A percentile compares a stretch with the other conserved stretches of the same genome.
Evolutionary conservation across 768 basidiomycete species (phyloP).

Genomic region (Auricularia heimuer): DNA sequence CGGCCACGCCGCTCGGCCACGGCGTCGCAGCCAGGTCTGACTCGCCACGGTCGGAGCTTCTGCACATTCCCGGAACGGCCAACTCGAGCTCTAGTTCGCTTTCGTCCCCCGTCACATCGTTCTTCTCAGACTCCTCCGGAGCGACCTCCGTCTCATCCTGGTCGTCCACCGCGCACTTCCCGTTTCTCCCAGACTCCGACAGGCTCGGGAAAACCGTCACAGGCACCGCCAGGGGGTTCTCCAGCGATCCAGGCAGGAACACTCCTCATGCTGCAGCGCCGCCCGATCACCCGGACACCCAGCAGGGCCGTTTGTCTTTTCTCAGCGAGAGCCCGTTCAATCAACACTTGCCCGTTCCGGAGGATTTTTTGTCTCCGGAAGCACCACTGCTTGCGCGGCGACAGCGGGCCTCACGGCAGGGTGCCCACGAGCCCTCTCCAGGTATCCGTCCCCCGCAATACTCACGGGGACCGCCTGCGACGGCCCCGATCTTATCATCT

Average conservation of each 20-base stretch:
- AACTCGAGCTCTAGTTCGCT: background rate
- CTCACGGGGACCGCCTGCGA: background rate
- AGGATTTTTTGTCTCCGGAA: background rate
- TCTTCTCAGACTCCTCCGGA: conserved; percentile 9
- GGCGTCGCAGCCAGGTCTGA: background rate
- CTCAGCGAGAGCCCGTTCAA: background rate
- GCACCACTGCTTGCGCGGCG: background rate
- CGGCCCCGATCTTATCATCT: background rate
- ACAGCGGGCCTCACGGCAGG: background rate
- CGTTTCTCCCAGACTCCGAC: background rate
- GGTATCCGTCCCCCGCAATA: background rate
- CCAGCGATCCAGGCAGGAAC: background rate
- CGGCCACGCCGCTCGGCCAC: background rate
- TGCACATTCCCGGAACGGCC: background rate
- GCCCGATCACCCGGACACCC: background rate
- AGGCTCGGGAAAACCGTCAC: background rate
- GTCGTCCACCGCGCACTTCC: background rate
- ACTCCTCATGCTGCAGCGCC: background rate
- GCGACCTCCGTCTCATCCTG: conserved; percentile 8
- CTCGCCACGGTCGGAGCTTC: background rate
- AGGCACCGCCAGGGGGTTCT: background rate
- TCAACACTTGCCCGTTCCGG: background rate
- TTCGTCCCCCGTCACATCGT: conserved; percentile 3
- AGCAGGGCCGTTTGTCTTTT: background rate
- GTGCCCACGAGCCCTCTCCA: background rate